phyloP scores from a whole-genome alignment of 1,284 basidiomycete species.

The Phylloporus gajari region DNA sequence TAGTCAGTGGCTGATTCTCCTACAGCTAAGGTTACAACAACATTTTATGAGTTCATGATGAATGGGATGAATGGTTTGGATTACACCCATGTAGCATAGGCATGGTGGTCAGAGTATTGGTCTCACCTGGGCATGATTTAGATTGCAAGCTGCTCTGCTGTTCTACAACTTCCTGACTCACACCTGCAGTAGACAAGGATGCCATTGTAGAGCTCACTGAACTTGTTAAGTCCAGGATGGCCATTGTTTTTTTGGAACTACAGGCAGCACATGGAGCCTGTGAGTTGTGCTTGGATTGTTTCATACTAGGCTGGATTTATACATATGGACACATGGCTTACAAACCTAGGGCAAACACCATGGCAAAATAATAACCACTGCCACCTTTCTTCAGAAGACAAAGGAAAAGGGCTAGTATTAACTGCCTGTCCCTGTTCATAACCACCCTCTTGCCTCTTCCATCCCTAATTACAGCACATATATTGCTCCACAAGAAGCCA shows the following conservation, averaged over 20 bases:
- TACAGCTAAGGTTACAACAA: too few relatives aligned
- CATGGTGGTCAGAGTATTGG: constrained; percentile 53
- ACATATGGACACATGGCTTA: too few relatives aligned
- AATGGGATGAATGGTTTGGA: too few relatives aligned
- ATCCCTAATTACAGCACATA: constrained; percentile 95
- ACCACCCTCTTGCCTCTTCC: constrained; percentile 96
- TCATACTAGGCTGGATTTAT: neutral
- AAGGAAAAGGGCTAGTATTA: too few relatives aligned
- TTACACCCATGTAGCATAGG: too few relatives aligned
- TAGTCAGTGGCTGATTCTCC: too few relatives aligned
- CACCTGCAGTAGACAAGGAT: constrained; percentile 67
- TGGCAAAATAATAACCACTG: too few relatives aligned
- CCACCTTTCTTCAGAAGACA: too few relatives aligned
- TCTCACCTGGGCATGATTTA: constrained; percentile 64
- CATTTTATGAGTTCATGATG: too few relatives aligned
- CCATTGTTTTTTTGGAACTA: constrained; percentile 70
- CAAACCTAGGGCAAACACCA: too few relatives aligned
- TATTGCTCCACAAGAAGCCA: constrained; percentile 94
- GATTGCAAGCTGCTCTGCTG: constrained; percentile 48
- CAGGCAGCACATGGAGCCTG: constrained; percentile 69
- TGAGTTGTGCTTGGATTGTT: constrained; percentile 27
- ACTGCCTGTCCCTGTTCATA: constrained; percentile 91
- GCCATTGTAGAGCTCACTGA: constrained; percentile 57
- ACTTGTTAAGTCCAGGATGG: constrained; percentile 61
- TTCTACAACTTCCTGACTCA: neutral